Percentiles rank a stretch among this genome's conserved stretches.
Conservation (phyloP, 768 basidiomycete genomes). For the Tylopilus plumbeoviolaceoides region DNA sequence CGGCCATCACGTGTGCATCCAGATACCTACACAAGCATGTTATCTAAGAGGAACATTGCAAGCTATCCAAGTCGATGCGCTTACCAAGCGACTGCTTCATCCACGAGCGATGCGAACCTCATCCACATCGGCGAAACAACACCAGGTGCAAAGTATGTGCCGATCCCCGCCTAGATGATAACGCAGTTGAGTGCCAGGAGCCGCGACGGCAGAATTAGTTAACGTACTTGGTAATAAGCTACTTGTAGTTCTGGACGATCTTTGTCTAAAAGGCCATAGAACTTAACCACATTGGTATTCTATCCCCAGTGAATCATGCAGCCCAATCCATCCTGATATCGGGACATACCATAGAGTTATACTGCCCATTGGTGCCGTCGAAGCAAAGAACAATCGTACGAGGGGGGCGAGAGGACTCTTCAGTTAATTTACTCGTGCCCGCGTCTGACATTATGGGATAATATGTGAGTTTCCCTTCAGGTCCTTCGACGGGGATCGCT, state of each 20-base stretch:
- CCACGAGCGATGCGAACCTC: constrained; percentile 57
- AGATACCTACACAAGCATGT: constrained; percentile 48
- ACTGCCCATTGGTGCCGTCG: constrained; percentile 62
- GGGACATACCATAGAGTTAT: constrained; percentile 40
- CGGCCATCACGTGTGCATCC: constrained; percentile 66
- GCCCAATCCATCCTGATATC: neutral
- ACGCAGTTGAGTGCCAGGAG: neutral
- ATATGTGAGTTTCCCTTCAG: neutral
- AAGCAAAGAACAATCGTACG: constrained; percentile 63
- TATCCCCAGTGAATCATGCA: constrained; percentile 14
- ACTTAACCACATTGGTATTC: constrained; percentile 69
- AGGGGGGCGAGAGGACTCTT: constrained; percentile 12
- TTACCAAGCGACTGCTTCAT: constrained; percentile 71
- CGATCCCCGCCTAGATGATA: constrained; percentile 40
- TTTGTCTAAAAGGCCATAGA: constrained; percentile 66
- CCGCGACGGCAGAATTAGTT: neutral
- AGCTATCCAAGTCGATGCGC: constrained; percentile 16
- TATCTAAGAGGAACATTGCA: neutral
- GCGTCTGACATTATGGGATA: constrained; percentile 15
- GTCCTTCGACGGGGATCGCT: neutral
- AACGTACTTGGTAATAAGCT: constrained; percentile 65
- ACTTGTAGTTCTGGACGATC: constrained; percentile 50
- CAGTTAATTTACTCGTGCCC: neutral
- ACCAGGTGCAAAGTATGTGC: constrained; percentile 55
- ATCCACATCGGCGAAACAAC: constrained; percentile 59